These are phyloP conservation scores for Adiantum capillusveneris DNA, from an alignment of 75 land plant genomes.

Conservation along the genomic window DNA sequence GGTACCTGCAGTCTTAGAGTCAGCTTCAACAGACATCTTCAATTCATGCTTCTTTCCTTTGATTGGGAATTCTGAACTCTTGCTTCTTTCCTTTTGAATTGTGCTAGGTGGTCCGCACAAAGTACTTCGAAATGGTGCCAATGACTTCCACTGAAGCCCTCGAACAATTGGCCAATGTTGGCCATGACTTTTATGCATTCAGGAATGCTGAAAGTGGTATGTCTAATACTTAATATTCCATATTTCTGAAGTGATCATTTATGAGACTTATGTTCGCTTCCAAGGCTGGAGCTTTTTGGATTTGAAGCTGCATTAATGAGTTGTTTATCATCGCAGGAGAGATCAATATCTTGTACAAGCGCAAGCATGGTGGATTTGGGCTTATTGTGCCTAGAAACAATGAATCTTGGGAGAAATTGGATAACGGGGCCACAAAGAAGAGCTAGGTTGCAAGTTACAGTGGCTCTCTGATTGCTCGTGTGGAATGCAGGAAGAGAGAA, in stretches of 20 bases:
- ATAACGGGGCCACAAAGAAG: not conserved
- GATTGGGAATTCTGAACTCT: too few relatives aligned
- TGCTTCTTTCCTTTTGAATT: not conserved
- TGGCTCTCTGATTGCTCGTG: too few relatives aligned
- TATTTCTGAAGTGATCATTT: too few relatives aligned
- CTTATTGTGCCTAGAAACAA: constrained; percentile 74
- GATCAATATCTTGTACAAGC: constrained; percentile 78
- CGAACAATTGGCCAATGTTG: constrained; percentile 71
- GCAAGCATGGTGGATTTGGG: constrained; percentile 89
- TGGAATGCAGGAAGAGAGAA: too few relatives aligned
- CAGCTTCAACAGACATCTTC: not conserved
- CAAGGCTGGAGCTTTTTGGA: too few relatives aligned
- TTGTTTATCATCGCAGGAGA: constrained; percentile 51
- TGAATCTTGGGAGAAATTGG: constrained; percentile 40
- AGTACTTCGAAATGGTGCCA: constrained; percentile 92
- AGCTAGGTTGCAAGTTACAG: too few relatives aligned
- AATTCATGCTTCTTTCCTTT: too few relatives aligned
- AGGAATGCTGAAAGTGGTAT: constrained; percentile 87
- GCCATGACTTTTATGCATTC: constrained; percentile 90
- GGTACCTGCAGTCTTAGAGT: constrained; percentile 4
- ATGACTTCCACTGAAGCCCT: constrained; percentile 65
- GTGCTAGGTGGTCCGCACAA: constrained; percentile 75
- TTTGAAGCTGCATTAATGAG: too few relatives aligned
- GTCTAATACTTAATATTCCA: too few relatives aligned
- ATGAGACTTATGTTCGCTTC: too few relatives aligned